Base-by-base conservation (phyloP, 768 basidiomycete genomes). In the Vishniacozyma victoriae region DNA sequence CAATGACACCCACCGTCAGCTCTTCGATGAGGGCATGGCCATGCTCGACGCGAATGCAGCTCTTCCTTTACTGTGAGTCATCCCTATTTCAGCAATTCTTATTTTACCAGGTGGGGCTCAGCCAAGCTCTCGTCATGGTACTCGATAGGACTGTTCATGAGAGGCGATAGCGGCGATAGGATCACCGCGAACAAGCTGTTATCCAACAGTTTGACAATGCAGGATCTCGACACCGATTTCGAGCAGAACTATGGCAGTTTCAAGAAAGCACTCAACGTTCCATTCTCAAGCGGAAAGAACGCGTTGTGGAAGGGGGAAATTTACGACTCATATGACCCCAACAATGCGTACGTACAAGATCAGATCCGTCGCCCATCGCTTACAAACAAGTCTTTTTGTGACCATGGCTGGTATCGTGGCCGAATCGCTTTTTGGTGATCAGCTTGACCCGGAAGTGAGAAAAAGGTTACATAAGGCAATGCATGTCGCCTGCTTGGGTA, bases 111-210 rank as follows among this genome's bases (percentile, higher is more conserved):
- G 13, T 48, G 46, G 41, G 19, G 29, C 23, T 42, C 31, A 2
- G 22, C 46, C 12, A 57, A 57, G 44, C 39, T 57, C 4, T 57
- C 55, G 2, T 39, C 47, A 3, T 57, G 55, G 55, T 57, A 57
- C 27, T 16, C 51, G 3, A 51, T 57, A 19, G 55, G 51, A 15
- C 44, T 57, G 3, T 36, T 57, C 1, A 42, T 42, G 11, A 33
- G 55, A 18, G 39, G 33, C 25, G 19, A 24, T 3, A 23, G 9
- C 5, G 46, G 26, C 9, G 55, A 57, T 37, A 26, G 25, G n/a
- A 40, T 41, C 14, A 11, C 33, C 9, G 55, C 55, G n/a, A 35
- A 41, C 24, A 52, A 48, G 35, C 47, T 57, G 6, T 13, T 57
- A 5, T 9, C 22, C 13, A 57, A 57, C 26, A 22, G 25, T 7